Percentiles rank a stretch among this genome's conserved stretches.
Conservation (phyloP, 345 rosid species). For the Bruguiera gymnorhiza region DNA sequence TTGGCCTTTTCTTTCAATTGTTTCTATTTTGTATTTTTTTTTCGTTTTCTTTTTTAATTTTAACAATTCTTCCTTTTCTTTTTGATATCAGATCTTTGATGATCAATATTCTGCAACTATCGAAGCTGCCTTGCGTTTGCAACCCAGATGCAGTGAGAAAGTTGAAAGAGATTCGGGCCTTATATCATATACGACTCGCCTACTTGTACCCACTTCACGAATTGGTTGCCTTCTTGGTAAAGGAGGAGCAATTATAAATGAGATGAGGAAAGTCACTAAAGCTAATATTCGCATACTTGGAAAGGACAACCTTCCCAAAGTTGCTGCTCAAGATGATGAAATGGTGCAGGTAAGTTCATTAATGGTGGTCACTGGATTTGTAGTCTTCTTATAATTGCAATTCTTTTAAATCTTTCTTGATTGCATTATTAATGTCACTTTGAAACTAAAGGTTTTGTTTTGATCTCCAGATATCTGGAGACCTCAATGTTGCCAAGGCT, state of each 20-base stretch:
- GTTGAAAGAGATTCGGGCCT: constrained; percentile 94
- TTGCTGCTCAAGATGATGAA: constrained; percentile 89
- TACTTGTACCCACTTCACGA: constrained; percentile 84
- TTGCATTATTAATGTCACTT: background rate
- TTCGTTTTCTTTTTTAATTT: background rate
- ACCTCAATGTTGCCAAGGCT: constrained; percentile 91
- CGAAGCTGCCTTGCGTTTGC: constrained; percentile 87
- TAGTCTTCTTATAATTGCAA: constrained; percentile 8
- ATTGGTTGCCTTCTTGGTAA: constrained; percentile 98
- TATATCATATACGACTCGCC: constrained; percentile 79
- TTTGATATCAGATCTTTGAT: constrained; percentile 57
- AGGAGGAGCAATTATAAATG: constrained; percentile 85
- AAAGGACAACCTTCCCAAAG: constrained; percentile 82
- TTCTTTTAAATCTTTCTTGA: background rate
- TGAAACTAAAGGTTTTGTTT: constrained; percentile 8
- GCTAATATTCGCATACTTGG: constrained; percentile 89
- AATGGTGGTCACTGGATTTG: background rate
- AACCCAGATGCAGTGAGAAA: constrained; percentile 90
- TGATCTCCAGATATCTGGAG: constrained; percentile 73
- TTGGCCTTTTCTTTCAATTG: background rate
- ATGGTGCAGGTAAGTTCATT: constrained; percentile 80
- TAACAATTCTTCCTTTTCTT: constrained; percentile 12
- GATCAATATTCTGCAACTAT: constrained; percentile 78
- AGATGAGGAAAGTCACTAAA: constrained; percentile 82
- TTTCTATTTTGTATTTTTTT: background rate